A percentile compares a stretch with the other conserved stretches of the same genome.
Conservation (phyloP, 164 flowering plant species). For the Platanus orientalis region DNA sequence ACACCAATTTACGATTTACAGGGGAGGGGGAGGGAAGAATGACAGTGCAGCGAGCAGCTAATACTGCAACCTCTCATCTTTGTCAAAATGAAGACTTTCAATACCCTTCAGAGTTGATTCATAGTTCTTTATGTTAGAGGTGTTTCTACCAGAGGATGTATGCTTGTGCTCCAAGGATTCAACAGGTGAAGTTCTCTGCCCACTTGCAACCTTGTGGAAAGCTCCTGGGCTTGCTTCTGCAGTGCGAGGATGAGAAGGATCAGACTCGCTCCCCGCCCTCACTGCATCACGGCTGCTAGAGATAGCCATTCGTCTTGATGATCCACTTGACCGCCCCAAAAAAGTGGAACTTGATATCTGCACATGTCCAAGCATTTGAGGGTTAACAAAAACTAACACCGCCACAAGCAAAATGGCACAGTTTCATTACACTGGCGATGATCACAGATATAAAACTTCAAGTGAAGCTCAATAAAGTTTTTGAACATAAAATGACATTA, state of each 20-base stretch:
- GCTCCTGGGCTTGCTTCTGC: constrained; percentile 77
- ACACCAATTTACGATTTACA: constrained; percentile 27
- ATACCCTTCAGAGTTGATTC: constrained; percentile 83
- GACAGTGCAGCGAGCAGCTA: constrained; percentile 11
- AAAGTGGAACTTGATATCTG: constrained; percentile 58
- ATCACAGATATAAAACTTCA: too few species aligned
- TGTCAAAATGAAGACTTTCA: constrained; percentile 61
- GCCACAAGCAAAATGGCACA: background rate
- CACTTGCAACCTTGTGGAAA: constrained; percentile 42
- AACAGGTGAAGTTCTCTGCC: constrained; percentile 56
- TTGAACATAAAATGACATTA: too few species aligned
- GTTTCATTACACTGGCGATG: too few species aligned
- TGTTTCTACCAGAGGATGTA: constrained; percentile 49
- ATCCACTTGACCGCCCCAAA: constrained; percentile 65
- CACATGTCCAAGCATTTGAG: constrained; percentile 8
- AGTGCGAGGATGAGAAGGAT: constrained; percentile 50
- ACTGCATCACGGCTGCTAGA: constrained; percentile 66
- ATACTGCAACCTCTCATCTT: constrained; percentile 57
- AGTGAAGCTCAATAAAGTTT: too few species aligned
- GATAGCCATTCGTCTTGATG: constrained; percentile 66
- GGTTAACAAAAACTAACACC: background rate
- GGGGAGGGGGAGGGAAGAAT: constrained; percentile 9
- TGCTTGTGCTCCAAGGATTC: constrained; percentile 62
- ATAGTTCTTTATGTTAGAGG: constrained; percentile 46
- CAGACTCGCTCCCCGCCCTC: constrained; percentile 49